These are phyloP conservation scores for Celoporthe dispersa DNA, from an alignment of 2,329 filamentous ascomycete genomes.

Conservation along the genomic window DNA sequence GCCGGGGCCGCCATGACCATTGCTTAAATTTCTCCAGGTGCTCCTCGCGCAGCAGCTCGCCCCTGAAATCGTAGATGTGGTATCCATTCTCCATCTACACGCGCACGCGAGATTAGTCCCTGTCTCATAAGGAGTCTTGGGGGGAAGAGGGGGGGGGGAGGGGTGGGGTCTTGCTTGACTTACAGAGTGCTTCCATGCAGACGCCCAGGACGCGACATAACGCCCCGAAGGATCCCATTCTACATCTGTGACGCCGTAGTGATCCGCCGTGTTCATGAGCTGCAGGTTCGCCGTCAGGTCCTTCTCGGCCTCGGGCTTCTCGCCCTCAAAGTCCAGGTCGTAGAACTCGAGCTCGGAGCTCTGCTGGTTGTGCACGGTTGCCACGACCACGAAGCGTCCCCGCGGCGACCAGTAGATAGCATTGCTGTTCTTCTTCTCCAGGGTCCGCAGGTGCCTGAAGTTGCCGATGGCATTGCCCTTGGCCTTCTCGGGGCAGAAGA, in stretches of 20 bases:
- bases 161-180: slow-evolving; percentile 43
- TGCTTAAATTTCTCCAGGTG: slow-evolving; percentile 98
- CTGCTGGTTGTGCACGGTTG: slow-evolving; percentile 89
- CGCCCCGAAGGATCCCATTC: slow-evolving; percentile 98
- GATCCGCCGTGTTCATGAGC: slow-evolving; percentile 89
- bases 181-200: slow-evolving; percentile 94
- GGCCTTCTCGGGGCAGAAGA: slow-evolving; percentile 95
- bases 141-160: background rate
- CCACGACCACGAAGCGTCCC: slow-evolving; percentile 92
- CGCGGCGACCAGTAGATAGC: slow-evolving; percentile 99
- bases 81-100: slow-evolving; percentile 97
- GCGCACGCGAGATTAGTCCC: slow-evolving; percentile 11
- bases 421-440: slow-evolving; percentile 99
- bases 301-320: slow-evolving; percentile 91
- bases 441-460: slow-evolving; percentile 93
- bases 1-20: slow-evolving; percentile 90
- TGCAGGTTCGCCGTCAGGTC: slow-evolving; percentile 93
- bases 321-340: slow-evolving; percentile 96
- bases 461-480: slow-evolving; percentile 83
- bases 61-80: slow-evolving; percentile 96
- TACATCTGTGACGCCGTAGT: slow-evolving; percentile 96
- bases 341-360: slow-evolving; percentile 97
- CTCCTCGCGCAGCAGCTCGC: slow-evolving; percentile 86
- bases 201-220: slow-evolving; percentile 91
- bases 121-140: slow-evolving; percentile 26